A percentile compares a stretch with the other conserved stretches of the same genome.
These are phyloP conservation scores for Xylariaceae sp. DNA, from an alignment of 2,329 filamentous ascomycete species.

Conservation along the genomic window DNA sequence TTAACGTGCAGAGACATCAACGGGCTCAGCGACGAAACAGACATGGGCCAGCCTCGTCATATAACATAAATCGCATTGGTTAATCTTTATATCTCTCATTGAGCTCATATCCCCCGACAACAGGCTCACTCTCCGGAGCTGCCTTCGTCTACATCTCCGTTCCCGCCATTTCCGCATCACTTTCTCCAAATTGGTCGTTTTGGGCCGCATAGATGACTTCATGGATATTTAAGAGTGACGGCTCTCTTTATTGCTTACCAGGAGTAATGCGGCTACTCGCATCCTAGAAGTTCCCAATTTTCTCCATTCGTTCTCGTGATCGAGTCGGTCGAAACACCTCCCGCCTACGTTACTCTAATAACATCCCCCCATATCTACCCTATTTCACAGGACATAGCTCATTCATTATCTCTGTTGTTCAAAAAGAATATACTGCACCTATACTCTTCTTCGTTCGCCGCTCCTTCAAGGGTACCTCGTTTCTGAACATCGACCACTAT, in stretches of 20 bases:
- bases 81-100: neutral
- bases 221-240: neutral
- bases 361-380: neutral
- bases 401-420: too few relatives aligned
- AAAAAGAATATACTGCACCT: too few relatives aligned
- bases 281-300: slow-evolving; percentile 7
- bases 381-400: neutral
- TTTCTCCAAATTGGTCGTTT: neutral
- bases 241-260: slow-evolving; percentile 14
- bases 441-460: too few relatives aligned
- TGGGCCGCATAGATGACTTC: neutral
- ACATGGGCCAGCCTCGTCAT: neutral
- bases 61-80: neutral
- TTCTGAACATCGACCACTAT: too few relatives aligned
- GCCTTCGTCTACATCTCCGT: neutral
- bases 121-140: too few relatives aligned
- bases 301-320: slow-evolving; percentile 1
- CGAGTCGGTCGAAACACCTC: slow-evolving; percentile 1
- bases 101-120: neutral
- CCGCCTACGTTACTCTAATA: slow-evolving; percentile 9
- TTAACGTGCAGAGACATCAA: slow-evolving; percentile 1
- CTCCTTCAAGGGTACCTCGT: too few relatives aligned
- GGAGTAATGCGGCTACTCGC: slow-evolving; percentile 21
- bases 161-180: neutral
- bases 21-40: neutral